These are phyloP conservation scores for Yamadazyma diospyri DNA, from an alignment of 1,139 yeast species.

Conservation along the genomic window DNA sequence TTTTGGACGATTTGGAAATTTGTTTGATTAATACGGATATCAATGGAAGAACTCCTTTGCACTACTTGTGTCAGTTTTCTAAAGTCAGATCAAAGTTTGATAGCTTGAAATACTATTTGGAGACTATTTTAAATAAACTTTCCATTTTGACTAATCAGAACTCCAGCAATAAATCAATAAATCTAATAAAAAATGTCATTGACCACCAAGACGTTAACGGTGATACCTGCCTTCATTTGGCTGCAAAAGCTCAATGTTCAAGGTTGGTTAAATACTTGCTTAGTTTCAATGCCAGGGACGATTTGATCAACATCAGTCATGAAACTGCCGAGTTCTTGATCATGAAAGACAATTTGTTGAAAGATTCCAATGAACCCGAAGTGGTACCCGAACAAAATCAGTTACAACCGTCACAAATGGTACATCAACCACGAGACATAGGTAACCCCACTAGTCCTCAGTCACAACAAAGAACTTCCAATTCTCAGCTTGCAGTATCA, in stretches of 20 bases:
- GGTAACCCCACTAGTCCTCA: neutral
- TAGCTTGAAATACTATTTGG: constrained; percentile 39
- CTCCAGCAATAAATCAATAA: constrained; percentile 27
- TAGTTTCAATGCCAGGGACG: constrained; percentile 47
- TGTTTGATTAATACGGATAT: constrained; percentile 72
- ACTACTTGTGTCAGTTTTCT: constrained; percentile 63
- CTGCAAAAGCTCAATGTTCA: constrained; percentile 43
- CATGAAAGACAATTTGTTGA: constrained; percentile 20
- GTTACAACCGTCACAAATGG: constrained; percentile 7
- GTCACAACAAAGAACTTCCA: neutral
- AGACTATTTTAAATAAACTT: constrained; percentile 36
- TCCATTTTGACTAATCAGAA: constrained; percentile 28
- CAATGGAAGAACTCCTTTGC: constrained; percentile 70
- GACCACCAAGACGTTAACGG: constrained; percentile 71
- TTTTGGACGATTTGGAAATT: constrained; percentile 65
- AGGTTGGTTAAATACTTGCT: constrained; percentile 39
- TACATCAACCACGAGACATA: constrained; percentile 3
- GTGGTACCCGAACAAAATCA: neutral
- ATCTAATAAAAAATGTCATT: constrained; percentile 56
- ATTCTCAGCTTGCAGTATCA: too few relatives aligned
- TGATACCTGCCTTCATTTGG: constrained; percentile 65
- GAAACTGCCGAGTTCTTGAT: constrained; percentile 37
- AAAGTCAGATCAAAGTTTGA: constrained; percentile 48
- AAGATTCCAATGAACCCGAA: constrained; percentile 12
- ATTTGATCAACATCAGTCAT: constrained; percentile 37